phyloP scores from a whole-genome alignment of 2,329 filamentous ascomycete genomes.

The Colletotrichum salicis region DNA sequence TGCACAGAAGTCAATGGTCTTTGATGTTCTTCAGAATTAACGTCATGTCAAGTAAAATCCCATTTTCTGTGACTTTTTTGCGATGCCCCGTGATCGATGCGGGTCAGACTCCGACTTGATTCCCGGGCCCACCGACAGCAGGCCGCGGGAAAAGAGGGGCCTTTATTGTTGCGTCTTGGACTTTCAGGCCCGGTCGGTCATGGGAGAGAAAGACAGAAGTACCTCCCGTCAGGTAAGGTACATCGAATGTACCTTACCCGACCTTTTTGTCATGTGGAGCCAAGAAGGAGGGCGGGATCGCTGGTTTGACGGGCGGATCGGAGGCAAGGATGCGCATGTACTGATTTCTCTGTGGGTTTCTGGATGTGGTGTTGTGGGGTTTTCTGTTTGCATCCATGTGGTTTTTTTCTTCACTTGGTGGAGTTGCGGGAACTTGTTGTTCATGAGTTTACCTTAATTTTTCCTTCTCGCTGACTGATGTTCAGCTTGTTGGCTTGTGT shows the following conservation, averaged over 20 bases:
- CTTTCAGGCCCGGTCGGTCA: neutral
- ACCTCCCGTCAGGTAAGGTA: neutral
- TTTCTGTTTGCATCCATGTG: neutral
- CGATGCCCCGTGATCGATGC: slow-evolving; percentile 7
- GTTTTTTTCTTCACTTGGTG: neutral
- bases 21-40: too few relatives aligned
- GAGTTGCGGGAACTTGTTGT: neutral
- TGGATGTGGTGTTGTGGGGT: neutral
- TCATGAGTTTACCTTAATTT: neutral
- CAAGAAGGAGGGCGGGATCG: slow-evolving; percentile 15
- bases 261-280: neutral
- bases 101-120: slow-evolving; percentile 25
- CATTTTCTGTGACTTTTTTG: neutral
- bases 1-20: too few relatives aligned
- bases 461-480: neutral
- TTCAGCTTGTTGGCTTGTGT: neutral
- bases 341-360: neutral
- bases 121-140: slow-evolving; percentile 18
- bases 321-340: slow-evolving; percentile 13
- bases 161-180: neutral
- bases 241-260: neutral
- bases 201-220: neutral
- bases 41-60: too few relatives aligned
- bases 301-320: slow-evolving; percentile 25
- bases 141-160: slow-evolving; percentile 3